These are phyloP conservation scores for Colletotrichum liriopes DNA, from an alignment of 2,329 filamentous ascomycete species.

Conservation along the genomic window DNA sequence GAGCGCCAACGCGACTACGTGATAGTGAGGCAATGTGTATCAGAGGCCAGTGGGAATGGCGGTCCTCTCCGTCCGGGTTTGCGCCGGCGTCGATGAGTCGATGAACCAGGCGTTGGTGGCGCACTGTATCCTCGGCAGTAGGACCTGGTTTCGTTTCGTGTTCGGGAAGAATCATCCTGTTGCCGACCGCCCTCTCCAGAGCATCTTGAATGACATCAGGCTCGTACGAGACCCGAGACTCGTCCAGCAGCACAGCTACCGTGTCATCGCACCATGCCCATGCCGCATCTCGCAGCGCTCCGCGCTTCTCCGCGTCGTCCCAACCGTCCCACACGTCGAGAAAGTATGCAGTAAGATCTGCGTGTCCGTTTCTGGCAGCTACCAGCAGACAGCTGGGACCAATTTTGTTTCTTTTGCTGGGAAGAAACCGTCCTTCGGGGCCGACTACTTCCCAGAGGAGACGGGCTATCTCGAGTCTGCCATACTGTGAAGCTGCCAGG, in stretches of 20 bases:
- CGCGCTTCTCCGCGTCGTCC: constrained; percentile 19
- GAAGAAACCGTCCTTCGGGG: constrained; percentile 1
- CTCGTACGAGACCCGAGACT: neutral
- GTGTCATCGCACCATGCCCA: constrained; percentile 41
- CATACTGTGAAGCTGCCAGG: constrained; percentile 2
- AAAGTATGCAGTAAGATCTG: constrained; percentile 41
- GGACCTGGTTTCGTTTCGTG: constrained; percentile 13
- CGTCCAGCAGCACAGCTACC: constrained; percentile 31
- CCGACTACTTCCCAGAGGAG: constrained; percentile 7
- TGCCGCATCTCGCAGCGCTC: constrained; percentile 40
- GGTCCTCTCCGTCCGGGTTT: neutral
- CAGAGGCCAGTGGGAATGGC: neutral
- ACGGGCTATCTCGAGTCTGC: neutral
- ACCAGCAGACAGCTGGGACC: constrained; percentile 22
- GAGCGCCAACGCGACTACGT: constrained; percentile 45
- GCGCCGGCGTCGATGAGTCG: constrained; percentile 1
- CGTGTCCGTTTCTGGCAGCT: constrained; percentile 42
- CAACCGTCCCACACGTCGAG: constrained; percentile 42
- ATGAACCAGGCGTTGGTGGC: neutral
- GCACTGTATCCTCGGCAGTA: constrained; percentile 41
- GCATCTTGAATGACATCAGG: constrained; percentile 9
- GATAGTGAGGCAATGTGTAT: constrained; percentile 41
- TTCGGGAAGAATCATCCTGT: constrained; percentile 24
- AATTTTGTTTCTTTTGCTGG: neutral
- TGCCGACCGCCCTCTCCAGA: constrained; percentile 1